Conservation (phyloP, 331 rosid genomes). For the Telfairia occidentalis region DNA sequence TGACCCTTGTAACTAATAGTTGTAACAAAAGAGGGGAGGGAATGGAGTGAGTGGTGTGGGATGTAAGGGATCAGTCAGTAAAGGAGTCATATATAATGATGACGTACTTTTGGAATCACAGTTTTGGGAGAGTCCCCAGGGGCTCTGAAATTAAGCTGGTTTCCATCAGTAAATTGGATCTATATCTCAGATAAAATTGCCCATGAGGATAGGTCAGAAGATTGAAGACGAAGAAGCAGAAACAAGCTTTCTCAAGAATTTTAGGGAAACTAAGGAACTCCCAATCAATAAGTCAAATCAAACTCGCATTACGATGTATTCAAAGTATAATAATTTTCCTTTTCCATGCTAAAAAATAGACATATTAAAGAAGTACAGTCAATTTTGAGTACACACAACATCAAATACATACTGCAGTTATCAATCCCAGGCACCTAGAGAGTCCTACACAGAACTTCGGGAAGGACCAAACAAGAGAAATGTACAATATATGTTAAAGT, state of each 20-base stretch:
- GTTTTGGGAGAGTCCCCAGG: background rate
- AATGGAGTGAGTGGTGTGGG: background rate
- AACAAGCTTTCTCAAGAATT: background rate
- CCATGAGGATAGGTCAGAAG: background rate
- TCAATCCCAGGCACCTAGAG: background rate
- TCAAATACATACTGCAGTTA: background rate
- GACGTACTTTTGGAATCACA: background rate
- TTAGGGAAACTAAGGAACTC: background rate
- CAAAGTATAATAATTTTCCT: background rate
- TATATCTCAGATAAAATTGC: background rate
- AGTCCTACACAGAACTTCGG: background rate
- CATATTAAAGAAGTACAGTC: background rate
- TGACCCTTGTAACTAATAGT: background rate
- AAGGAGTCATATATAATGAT: background rate
- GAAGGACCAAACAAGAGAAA: background rate
- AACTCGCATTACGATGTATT: background rate
- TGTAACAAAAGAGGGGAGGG: background rate
- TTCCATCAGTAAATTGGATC: background rate
- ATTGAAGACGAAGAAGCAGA: background rate
- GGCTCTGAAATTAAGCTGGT: background rate
- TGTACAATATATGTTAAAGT: background rate
- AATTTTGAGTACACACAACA: background rate
- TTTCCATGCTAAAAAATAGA: background rate
- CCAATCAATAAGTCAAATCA: background rate
- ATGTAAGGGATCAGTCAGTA: background rate